phyloP scores from a whole-genome alignment of 2,329 filamentous ascomycete genomes.

The Ophiostoma sp. region DNA sequence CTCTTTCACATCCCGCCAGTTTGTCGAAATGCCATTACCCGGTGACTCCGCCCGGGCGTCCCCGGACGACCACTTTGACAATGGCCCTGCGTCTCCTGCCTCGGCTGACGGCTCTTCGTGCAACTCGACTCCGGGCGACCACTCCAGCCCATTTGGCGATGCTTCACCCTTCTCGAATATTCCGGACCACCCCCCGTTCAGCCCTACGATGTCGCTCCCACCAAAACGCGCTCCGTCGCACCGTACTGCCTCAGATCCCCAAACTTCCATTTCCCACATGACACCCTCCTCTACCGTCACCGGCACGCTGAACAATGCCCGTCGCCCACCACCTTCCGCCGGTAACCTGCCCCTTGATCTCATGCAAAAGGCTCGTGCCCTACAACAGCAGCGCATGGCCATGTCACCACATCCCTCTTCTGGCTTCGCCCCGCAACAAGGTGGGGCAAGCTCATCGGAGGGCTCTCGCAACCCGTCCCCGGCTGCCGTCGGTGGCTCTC shows the following conservation, averaged over 20 bases:
- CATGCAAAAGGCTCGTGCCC: conserved; percentile 37
- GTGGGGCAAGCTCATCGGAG: conserved; percentile 32
- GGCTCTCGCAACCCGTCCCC: conserved; percentile 25
- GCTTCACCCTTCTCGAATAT: conserved; percentile 21
- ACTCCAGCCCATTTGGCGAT: conserved; percentile 32
- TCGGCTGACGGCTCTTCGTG: conserved; percentile 43
- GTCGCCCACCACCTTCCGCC: conserved; percentile 45
- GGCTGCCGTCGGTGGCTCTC: background rate
- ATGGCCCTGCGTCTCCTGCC: conserved; percentile 41
- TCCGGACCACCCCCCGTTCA: background rate
- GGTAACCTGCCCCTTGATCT: conserved; percentile 38
- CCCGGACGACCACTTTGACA: conserved; percentile 42
- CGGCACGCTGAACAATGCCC: conserved; percentile 64
- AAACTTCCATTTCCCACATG: conserved; percentile 51
- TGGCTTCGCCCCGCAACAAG: conserved; percentile 22
- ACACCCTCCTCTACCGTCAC: conserved; percentile 78
- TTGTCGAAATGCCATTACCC: conserved; percentile 29
- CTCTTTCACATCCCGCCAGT: background rate
- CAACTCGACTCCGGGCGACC: conserved; percentile 45
- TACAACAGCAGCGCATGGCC: conserved; percentile 35
- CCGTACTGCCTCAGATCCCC: conserved; percentile 55
- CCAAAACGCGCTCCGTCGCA: conserved; percentile 44
- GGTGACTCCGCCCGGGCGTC: conserved; percentile 40
- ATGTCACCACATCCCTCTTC: conserved; percentile 30
- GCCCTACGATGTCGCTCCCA: background rate